Evolutionary conservation across 2,329 filamentous ascomycete species (phyloP), one percentile per base, ranked within the genome.

Genomic region (Diplocarpon rosae): DNA sequence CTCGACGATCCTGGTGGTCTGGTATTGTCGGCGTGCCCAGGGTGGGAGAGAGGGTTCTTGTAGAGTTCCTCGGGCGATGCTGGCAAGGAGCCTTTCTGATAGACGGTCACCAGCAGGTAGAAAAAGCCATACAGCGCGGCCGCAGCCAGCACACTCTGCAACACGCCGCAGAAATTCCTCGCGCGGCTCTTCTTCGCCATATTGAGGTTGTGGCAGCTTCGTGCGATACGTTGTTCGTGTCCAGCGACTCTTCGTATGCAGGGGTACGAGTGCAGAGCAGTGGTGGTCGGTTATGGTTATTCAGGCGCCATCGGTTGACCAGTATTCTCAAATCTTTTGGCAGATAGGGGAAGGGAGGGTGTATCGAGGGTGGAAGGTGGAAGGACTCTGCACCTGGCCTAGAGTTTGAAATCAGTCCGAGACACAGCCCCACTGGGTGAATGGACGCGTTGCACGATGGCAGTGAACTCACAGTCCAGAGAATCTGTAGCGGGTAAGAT

Each of bases 121-220:
- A 61, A 47, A 24, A 56, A 45, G 0, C 45, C 49, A 48, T 61
- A 61, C 16, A 59, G 47, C 15, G 43, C 47, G 9, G 56, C 51
- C 9, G 57, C 58, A 15, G 49, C 52, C 12, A 59, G 27, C 15
- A 61, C 48, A 43, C 57, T 61, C 45, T 59, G 58, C 20, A 58
- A 15, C 8, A 59, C 57, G 2, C 53, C 54, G 33, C 48, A 58
- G 20, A 48, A 45, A 46, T 51, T 56, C 39, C 52, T 56, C 11
- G 43, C 36, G 15, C 46, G 50, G 36, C 46, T 56, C 41, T 52
- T 58, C 49, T 58, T 61, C 8, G 53, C 54, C 58, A 61, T 60
- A 9, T 37, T 57, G 31, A 28, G 24, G n/a, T 35, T 15, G 20
- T 7, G 11, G 20, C 32, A 29, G 40, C 32, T n/a, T n/a, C n/a